These are phyloP conservation scores for Aurantiochytrium sp. DNA, from an alignment of 108 stramenopile species.

Conservation along the genomic window DNA sequence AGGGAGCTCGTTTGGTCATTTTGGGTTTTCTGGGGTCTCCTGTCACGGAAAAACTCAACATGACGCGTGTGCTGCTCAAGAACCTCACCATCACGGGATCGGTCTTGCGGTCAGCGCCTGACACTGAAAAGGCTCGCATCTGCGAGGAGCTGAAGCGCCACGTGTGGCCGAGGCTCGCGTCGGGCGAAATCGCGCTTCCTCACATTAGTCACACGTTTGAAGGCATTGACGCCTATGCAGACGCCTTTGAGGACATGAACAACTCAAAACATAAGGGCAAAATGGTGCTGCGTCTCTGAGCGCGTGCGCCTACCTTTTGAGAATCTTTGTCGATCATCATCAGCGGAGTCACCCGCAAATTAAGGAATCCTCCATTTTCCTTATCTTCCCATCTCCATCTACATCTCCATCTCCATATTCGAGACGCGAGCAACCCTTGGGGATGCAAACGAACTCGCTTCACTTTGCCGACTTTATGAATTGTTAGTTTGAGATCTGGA, in stretches of 20 bases:
- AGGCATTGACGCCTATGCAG: not conserved
- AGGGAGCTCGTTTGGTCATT: not conserved
- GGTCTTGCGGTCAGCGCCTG: not conserved
- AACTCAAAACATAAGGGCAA: slow-evolving; percentile 5
- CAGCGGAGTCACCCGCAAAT: too few relatives aligned
- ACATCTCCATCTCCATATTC: too few relatives aligned
- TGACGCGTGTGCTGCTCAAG: not conserved
- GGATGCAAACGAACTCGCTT: too few relatives aligned
- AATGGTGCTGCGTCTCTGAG: not conserved
- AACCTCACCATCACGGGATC: not conserved
- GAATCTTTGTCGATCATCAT: too few relatives aligned
- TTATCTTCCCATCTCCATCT: too few relatives aligned
- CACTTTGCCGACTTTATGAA: too few relatives aligned
- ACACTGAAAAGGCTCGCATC: not conserved
- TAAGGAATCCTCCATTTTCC: too few relatives aligned
- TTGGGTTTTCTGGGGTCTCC: not conserved
- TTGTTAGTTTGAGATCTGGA: too few relatives aligned
- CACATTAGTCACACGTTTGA: not conserved
- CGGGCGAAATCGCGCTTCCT: not conserved
- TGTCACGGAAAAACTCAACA: not conserved
- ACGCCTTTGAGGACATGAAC: not conserved
- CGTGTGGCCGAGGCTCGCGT: not conserved
- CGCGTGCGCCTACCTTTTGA: too few relatives aligned
- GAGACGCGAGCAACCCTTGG: too few relatives aligned
- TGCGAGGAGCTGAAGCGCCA: not conserved